Percentiles rank a stretch among this genome's conserved stretches.
Evolutionary conservation across 1,284 basidiomycete species (phyloP).

Genomic region (Cryptococcus deneoformans): DNA sequence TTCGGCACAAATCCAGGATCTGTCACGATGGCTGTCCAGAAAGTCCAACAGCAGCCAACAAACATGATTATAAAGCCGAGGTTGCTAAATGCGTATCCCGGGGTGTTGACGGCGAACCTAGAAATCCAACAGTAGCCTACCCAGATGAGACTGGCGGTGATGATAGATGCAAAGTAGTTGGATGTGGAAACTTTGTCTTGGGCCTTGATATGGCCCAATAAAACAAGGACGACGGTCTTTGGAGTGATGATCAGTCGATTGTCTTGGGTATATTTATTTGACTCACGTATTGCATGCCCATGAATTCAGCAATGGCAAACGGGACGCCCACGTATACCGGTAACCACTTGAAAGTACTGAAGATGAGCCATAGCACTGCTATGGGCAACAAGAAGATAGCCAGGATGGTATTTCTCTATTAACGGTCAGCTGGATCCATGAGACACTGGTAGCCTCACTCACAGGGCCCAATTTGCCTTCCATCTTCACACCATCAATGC

Average conservation of each 20-base stretch:
- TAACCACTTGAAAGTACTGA: conserved; percentile 73
- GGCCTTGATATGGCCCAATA: conserved; percentile 31
- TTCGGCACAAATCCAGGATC: conserved; percentile 89
- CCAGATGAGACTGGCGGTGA: conserved; percentile 81
- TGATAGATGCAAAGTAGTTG: conserved; percentile 91
- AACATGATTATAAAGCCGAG: conserved; percentile 69
- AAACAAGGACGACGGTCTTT: conserved; percentile 28
- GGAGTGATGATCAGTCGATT: not conserved
- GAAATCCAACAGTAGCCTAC: conserved; percentile 80
- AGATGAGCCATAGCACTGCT: conserved; percentile 74
- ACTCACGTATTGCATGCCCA: conserved; percentile 86
- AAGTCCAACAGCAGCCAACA: conserved; percentile 77
- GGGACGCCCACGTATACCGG: conserved; percentile 88
- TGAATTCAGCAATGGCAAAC: conserved; percentile 78
- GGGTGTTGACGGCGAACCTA: conserved; percentile 49
- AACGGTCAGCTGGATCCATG: not conserved
- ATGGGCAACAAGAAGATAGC: conserved; percentile 80
- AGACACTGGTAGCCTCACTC: conserved; percentile 22
- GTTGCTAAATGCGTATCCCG: conserved; percentile 71
- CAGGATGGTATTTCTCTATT: conserved; percentile 70
- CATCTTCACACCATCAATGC: conserved; percentile 60
- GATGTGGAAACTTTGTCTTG: conserved; percentile 47
- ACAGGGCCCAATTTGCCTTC: conserved; percentile 73
- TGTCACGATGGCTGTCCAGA: conserved; percentile 81
- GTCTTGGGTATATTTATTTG: not conserved